phyloP scores from a whole-genome alignment of 352 stramenopile genomes.

The Globisporangium orthogonon region DNA sequence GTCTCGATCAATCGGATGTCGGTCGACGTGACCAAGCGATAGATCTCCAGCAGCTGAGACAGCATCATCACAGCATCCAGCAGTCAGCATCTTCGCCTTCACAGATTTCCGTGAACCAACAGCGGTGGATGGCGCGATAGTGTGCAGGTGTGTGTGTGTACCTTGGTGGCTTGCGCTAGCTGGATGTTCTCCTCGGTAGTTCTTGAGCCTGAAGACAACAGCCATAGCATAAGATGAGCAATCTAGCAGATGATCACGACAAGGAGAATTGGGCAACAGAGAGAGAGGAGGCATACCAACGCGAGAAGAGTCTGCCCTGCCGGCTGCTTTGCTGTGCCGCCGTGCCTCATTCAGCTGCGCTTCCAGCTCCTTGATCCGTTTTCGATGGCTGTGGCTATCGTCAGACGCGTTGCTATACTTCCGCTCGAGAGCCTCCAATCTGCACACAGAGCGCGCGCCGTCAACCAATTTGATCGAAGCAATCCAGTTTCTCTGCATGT shows the following conservation, averaged over 20 bases:
- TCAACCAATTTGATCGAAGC: background rate
- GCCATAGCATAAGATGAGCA: background rate
- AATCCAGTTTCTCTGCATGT: background rate
- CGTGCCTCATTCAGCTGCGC: constrained; percentile 44
- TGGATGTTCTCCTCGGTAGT: constrained; percentile 43
- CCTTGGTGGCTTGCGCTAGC: constrained; percentile 68
- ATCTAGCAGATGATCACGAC: background rate
- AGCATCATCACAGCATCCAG: background rate
- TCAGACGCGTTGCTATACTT: constrained; percentile 20
- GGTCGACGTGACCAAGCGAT: constrained; percentile 69
- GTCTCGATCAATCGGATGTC: constrained; percentile 72
- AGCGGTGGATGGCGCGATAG: background rate
- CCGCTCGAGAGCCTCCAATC: constrained; percentile 26
- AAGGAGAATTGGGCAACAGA: background rate
- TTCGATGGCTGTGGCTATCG: constrained; percentile 31
- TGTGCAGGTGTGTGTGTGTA: constrained; percentile 9
- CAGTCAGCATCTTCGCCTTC: background rate
- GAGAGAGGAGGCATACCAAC: constrained; percentile 13
- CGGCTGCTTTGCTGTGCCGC: constrained; percentile 28
- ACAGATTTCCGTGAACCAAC: background rate
- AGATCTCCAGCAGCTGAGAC: constrained; percentile 67
- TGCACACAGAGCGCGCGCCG: background rate
- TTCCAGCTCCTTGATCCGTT: constrained; percentile 50
- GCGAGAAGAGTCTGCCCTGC: constrained; percentile 29
- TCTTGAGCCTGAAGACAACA: constrained; percentile 18